Evolutionary conservation across 305 asterid species (phyloP), one percentile per base, ranked within the genome.

Genomic region (Solanum aculeatissimum): DNA sequence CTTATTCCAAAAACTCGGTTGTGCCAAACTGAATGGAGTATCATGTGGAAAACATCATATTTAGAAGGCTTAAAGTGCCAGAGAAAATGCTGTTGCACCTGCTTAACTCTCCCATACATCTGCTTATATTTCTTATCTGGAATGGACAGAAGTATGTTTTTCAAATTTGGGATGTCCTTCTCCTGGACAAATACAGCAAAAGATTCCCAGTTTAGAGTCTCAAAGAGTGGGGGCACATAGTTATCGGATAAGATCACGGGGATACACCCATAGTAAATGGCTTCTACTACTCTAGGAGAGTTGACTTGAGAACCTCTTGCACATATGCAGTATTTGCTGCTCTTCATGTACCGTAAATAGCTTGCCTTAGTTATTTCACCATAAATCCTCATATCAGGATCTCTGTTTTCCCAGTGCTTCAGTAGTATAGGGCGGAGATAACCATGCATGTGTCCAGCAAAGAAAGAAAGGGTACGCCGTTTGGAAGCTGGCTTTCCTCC

Each of bases 271-370:
- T 88, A 94, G 87, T 92, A 91, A 57, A 96, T 92, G 14, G 99
- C 95, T 89, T 96, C 99, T 55, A 96, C 97, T 6, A 95, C 97
- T n/a, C 98, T 85, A 2, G 99, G 99, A 83, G 95, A 93, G 85
- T 95, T 91, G 14, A 93, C 98, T 71, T 91, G 96, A 57, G 72
- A 91, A 2, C 99, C 98, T 78, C 86, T 89, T 2, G 98, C 93
- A 14, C 98, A 93, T 42, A 96, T 87, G 91, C 98, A 95, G 90
- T 88, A 96, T 81, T 91, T 96, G 92, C 99, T 96, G 87, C 91
- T 91, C 92, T 93, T 93, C 99, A 96, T 96, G 89, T 92, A 89
- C 87, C 91, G 89, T 4, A 85, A 87, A 62, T 96, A 96, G 87
- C 86, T 90, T 89, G 85, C 90, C 85, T 90, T 86, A 2, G 82